Percentiles rank a stretch among this genome's conserved stretches.
phyloP scores from a whole-genome alignment of 2,329 filamentous ascomycete species.

The Hypoxylon sp. region DNA sequence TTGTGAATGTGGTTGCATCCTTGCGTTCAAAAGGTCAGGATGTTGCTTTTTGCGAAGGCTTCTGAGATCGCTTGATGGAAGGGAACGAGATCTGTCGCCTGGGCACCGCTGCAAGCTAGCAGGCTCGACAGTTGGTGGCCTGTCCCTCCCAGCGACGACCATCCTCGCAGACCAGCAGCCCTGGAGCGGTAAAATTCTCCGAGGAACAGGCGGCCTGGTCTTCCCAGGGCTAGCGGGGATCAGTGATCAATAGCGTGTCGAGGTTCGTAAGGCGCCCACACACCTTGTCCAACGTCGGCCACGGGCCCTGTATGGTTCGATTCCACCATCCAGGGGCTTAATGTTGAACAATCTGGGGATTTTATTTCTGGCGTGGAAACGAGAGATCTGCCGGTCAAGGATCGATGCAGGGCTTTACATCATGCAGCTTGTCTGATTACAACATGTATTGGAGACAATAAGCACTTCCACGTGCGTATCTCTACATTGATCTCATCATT shows the following conservation, averaged over 20 bases:
- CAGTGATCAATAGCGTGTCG: constrained; percentile 36
- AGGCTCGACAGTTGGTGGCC: constrained; percentile 21
- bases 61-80: constrained; percentile 28
- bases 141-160: constrained; percentile 29
- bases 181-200: constrained; percentile 43
- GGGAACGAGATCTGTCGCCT: constrained; percentile 41
- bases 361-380: constrained; percentile 35
- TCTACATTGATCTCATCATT: background rate
- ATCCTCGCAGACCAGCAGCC: constrained; percentile 38
- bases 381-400: constrained; percentile 42
- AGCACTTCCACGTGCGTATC: background rate
- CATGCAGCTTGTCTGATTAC: constrained; percentile 38
- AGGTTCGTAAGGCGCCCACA: constrained; percentile 31
- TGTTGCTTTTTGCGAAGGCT: constrained; percentile 29
- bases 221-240: constrained; percentile 40
- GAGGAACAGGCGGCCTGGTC: constrained; percentile 37
- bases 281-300: constrained; percentile 36
- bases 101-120: constrained; percentile 39
- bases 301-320: constrained; percentile 36
- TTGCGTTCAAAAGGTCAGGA: constrained; percentile 36
- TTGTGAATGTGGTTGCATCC: constrained; percentile 31
- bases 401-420: constrained; percentile 41
- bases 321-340: constrained; percentile 33
- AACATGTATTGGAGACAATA: constrained; percentile 10
- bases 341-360: constrained; percentile 39